A percentile compares a stretch with the other conserved stretches of the same genome.
phyloP scores from a whole-genome alignment of 345 rosid species.

The Boechera stricta region DNA sequence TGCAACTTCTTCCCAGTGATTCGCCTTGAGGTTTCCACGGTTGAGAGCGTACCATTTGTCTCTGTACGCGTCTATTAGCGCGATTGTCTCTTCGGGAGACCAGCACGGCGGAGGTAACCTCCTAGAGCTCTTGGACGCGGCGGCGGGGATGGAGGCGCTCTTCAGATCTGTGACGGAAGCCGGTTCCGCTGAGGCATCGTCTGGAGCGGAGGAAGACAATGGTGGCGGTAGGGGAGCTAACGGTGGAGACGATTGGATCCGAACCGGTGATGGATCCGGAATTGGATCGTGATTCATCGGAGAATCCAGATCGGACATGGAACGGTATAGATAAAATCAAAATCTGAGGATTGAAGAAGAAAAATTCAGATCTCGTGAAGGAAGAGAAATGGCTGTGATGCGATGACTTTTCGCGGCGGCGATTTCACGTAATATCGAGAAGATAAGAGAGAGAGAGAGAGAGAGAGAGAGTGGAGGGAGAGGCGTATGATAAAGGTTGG shows the following conservation, averaged over 20 bases:
- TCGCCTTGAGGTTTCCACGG: constrained; percentile 91
- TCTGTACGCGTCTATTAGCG: constrained; percentile 79
- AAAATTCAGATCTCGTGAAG: constrained; percentile 22
- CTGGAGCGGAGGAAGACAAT: constrained; percentile 33
- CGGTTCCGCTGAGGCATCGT: constrained; percentile 30
- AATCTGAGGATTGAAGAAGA: background rate
- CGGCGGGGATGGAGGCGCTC: constrained; percentile 27
- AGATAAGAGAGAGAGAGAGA: constrained; percentile 36
- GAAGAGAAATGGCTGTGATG: constrained; percentile 35
- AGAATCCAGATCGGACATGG: constrained; percentile 54
- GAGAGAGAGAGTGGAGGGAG: constrained; percentile 34
- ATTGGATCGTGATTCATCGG: constrained; percentile 42
- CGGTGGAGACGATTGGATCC: constrained; percentile 36
- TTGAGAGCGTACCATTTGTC: constrained; percentile 92
- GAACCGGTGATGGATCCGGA: constrained; percentile 37
- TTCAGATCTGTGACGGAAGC: constrained; percentile 29
- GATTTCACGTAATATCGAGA: constrained; percentile 35
- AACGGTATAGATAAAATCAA: background rate
- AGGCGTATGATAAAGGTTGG: constrained; percentile 38
- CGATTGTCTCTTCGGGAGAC: constrained; percentile 87
- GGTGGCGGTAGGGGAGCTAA: constrained; percentile 41
- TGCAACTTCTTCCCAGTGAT: constrained; percentile 96
- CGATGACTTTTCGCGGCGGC: constrained; percentile 46
- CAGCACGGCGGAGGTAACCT: constrained; percentile 97
- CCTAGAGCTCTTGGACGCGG: constrained; percentile 54